phyloP scores from a whole-genome alignment of 2,329 filamentous ascomycete species.

The Verticillium dahliae region DNA sequence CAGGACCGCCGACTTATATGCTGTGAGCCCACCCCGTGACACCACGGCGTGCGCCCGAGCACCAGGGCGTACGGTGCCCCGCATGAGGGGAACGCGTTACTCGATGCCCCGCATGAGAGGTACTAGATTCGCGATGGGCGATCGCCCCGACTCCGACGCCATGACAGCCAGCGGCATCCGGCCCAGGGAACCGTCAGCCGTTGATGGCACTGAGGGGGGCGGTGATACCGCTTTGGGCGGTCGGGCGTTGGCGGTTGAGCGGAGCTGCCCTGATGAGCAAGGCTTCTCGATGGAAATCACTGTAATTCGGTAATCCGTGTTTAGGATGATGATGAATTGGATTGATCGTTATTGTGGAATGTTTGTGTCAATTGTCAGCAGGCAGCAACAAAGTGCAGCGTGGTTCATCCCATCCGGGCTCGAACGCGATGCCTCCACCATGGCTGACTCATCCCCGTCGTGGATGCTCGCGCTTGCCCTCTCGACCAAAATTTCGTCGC shows the following conservation, averaged over 20 bases:
- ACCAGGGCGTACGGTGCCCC: neutral
- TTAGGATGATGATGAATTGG: neutral
- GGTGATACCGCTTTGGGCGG: neutral
- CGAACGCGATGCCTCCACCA: neutral
- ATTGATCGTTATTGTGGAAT: neutral
- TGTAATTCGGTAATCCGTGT: no score
- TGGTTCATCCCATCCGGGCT: neutral
- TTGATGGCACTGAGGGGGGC: neutral
- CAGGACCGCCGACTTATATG: no score
- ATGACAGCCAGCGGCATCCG: no score
- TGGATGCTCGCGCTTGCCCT: neutral
- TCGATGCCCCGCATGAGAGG: neutral
- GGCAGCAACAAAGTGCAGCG: neutral
- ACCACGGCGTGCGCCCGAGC: no score
- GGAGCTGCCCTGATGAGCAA: neutral
- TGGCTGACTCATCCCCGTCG: slow-evolving; percentile 7
- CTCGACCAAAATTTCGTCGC: slow-evolving; percentile 1
- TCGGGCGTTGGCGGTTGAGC: neutral
- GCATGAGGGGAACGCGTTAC: neutral
- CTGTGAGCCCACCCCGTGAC: no score
- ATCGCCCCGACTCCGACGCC: neutral
- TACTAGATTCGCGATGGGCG: neutral
- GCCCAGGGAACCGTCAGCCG: neutral
- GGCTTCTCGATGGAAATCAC: neutral
- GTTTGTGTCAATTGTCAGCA: neutral